Conservation (phyloP, 306 rosid genomes). For the Casuarina cunninghamiana region DNA sequence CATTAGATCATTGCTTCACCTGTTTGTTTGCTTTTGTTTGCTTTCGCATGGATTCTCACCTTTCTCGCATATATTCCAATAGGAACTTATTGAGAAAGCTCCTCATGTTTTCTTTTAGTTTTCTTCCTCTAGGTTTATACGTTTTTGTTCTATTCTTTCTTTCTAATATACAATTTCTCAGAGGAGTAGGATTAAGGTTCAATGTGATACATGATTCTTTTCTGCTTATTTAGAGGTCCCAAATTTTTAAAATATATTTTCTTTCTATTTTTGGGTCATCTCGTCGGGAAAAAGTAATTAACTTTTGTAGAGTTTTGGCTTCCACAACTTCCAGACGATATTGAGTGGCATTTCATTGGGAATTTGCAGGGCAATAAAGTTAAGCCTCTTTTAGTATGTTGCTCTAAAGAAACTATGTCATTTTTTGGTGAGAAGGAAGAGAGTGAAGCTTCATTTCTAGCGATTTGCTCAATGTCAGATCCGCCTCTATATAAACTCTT, state of each 20-base stretch:
- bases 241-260: neutral
- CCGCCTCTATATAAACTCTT: neutral
- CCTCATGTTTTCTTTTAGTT: slow-evolving; percentile 53
- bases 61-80: too few relatives aligned
- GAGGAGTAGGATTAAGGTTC: neutral
- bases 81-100: slow-evolving; percentile 75
- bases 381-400: slow-evolving; percentile 74
- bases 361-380: slow-evolving; percentile 92
- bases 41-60: too few relatives aligned
- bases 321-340: slow-evolving; percentile 84
- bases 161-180: neutral
- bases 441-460: neutral
- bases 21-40: too few relatives aligned
- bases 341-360: slow-evolving; percentile 90
- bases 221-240: neutral
- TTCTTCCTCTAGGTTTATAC: neutral
- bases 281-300: neutral
- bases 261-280: neutral
- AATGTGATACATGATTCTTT: neutral
- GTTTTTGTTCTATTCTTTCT: neutral
- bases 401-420: neutral
- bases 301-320: neutral
- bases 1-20: too few relatives aligned
- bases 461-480: neutral
- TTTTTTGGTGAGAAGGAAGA: neutral